These are phyloP conservation scores for Yamadazyma triangularis DNA, from an alignment of 1,139 yeast genomes.

Conservation along the genomic window DNA sequence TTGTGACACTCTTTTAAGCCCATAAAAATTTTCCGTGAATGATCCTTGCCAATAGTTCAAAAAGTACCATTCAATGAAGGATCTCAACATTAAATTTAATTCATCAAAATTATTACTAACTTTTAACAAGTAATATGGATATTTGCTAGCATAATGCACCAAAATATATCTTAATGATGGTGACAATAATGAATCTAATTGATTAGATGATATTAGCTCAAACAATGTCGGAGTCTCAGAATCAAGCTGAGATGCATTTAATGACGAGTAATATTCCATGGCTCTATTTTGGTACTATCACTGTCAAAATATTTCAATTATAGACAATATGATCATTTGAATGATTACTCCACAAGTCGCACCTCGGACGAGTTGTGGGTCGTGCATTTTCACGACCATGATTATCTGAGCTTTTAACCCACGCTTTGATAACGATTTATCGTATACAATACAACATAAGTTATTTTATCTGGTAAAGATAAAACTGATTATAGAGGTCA, in stretches of 20 bases:
- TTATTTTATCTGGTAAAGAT: too few species aligned
- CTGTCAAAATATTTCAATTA: too few species aligned
- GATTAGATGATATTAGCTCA: conserved; percentile 77
- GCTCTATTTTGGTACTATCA: background rate
- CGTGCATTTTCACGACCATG: too few species aligned
- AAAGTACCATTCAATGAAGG: conserved; percentile 71
- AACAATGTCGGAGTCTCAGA: conserved; percentile 76
- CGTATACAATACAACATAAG: too few species aligned
- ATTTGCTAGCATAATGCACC: conserved; percentile 74
- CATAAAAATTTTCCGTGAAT: conserved; percentile 90
- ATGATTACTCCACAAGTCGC: too few species aligned
- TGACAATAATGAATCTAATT: conserved; percentile 70
- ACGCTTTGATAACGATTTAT: too few species aligned
- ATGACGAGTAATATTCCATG: conserved; percentile 81
- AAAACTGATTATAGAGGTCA: too few species aligned
- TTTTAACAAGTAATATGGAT: conserved; percentile 65
- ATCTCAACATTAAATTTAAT: conserved; percentile 56
- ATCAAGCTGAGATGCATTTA: conserved; percentile 73
- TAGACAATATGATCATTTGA: too few species aligned
- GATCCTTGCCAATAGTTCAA: conserved; percentile 75
- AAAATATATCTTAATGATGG: conserved; percentile 80
- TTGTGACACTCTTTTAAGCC: conserved; percentile 62
- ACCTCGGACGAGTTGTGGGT: too few species aligned
- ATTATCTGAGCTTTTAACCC: too few species aligned
- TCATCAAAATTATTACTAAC: conserved; percentile 75